These are phyloP conservation scores for Dalbergia cultrata DNA, from an alignment of 306 rosid genomes.

Conservation along the genomic window DNA sequence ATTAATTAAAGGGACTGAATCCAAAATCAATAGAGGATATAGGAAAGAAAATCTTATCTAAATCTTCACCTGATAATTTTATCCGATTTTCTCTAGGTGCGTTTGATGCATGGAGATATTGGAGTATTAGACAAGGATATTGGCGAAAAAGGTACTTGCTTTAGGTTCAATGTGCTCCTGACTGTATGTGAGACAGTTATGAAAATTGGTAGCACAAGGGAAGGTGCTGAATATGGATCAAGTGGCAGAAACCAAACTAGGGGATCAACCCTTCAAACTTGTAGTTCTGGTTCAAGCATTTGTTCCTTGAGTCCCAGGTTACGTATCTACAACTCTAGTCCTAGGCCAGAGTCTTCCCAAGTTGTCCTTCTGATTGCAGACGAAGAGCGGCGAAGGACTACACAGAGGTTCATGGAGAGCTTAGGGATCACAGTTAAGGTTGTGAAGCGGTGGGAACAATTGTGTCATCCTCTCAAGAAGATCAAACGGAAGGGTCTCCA, in stretches of 20 bases:
- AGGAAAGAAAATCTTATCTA: too few species aligned
- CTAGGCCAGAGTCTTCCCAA: constrained; percentile 55
- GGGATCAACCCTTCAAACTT: neutral
- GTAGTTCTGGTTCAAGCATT: constrained; percentile 49
- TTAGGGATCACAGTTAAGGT: constrained; percentile 48
- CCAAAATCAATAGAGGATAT: too few species aligned
- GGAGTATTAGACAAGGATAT: constrained; percentile 72
- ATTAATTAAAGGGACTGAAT: too few species aligned
- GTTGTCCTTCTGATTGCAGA: constrained; percentile 43
- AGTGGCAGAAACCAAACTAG: constrained; percentile 32
- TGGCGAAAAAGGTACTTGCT: constrained; percentile 74
- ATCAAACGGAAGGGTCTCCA: constrained; percentile 30
- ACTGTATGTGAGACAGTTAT: constrained; percentile 40
- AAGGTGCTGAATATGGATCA: constrained; percentile 43
- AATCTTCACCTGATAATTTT: neutral
- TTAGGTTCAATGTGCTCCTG: constrained; percentile 72
- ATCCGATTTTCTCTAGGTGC: constrained; percentile 58
- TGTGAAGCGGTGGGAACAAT: constrained; percentile 40
- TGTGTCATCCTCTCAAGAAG: constrained; percentile 44
- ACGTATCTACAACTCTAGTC: constrained; percentile 43
- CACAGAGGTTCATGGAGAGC: constrained; percentile 48
- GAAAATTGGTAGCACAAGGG: constrained; percentile 35
- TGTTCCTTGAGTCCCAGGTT: constrained; percentile 54
- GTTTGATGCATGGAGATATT: constrained; percentile 86
- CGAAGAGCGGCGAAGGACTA: constrained; percentile 38